Conservation (phyloP, 2,329 filamentous ascomycete species). For the Neopestalotiopsis rosae region DNA sequence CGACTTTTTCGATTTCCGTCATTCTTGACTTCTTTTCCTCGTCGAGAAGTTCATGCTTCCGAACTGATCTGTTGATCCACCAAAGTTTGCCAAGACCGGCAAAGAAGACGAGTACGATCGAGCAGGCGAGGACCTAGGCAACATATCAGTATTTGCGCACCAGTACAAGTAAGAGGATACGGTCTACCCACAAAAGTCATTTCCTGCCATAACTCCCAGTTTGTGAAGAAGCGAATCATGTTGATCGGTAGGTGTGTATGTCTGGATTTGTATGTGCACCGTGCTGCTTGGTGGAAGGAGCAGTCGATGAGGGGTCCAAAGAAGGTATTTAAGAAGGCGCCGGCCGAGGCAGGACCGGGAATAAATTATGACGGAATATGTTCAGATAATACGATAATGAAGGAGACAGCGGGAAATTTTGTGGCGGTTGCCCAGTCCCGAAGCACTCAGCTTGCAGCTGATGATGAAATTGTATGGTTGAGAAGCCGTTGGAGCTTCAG, state of each 20-base stretch:
- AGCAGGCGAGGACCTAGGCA: conserved; percentile 70
- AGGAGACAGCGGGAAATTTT: not conserved
- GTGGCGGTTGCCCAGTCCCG: conserved; percentile 3
- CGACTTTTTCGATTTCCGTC: conserved; percentile 60
- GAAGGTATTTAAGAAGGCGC: not conserved
- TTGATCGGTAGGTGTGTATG: conserved; percentile 40
- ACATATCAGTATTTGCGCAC: conserved; percentile 24
- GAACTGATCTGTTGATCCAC: conserved; percentile 60
- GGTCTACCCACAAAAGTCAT: conserved; percentile 78
- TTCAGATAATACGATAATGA: not conserved
- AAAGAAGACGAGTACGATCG: conserved; percentile 73
- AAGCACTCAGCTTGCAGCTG: not conserved
- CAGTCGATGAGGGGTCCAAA: not conserved
- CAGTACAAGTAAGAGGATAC: not conserved
- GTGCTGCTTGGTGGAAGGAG: not conserved
- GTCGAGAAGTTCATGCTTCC: conserved; percentile 67
- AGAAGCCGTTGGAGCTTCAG: not conserved
- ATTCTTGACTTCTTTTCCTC: conserved; percentile 65
- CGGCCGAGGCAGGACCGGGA: not conserved
- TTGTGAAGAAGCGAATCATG: conserved; percentile 60
- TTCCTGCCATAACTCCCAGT: conserved; percentile 86
- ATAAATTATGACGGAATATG: conserved; percentile 6
- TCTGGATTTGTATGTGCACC: conserved; percentile 19
- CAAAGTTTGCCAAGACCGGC: conserved; percentile 72
- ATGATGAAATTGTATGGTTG: not conserved